A percentile compares a stretch with the other conserved stretches of the same genome.
These are phyloP conservation scores for Liriodendron chinense DNA, from an alignment of 164 flowering plant genomes.

Conservation along the genomic window DNA sequence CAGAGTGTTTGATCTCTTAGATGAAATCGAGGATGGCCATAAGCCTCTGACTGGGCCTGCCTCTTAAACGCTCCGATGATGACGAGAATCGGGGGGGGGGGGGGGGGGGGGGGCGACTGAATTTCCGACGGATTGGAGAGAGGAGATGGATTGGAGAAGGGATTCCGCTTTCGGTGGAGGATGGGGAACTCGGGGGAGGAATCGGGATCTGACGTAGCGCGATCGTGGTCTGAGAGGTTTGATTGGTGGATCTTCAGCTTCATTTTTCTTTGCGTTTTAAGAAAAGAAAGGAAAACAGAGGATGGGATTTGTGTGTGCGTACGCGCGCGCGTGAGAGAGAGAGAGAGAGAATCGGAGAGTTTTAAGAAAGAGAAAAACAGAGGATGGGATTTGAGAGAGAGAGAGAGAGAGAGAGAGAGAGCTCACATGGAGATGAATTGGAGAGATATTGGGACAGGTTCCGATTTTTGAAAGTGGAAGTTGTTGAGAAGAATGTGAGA, in stretches of 20 bases:
- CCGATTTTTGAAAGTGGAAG: not conserved
- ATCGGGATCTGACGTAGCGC: conserved; percentile 63
- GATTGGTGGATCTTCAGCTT: conserved; percentile 20
- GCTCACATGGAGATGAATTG: not conserved
- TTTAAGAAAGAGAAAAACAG: too few relatives aligned
- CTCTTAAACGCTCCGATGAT: conserved; percentile 32
- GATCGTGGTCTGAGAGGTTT: conserved; percentile 38
- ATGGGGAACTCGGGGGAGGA: conserved; percentile 35
- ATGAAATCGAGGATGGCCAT: conserved; percentile 45
- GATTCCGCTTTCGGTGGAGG: conserved; percentile 16
- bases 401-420: not conserved
- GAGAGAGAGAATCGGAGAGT: not conserved
- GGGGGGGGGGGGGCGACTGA: not conserved
- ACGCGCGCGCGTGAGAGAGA: not conserved
- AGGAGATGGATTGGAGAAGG: conserved; percentile 32
- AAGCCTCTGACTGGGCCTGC: conserved; percentile 29
- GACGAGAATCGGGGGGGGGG: too few relatives aligned
- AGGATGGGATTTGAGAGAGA: not conserved
- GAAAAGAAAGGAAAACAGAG: not conserved
- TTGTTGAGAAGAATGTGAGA: too few relatives aligned
- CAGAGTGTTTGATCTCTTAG: conserved; percentile 24
- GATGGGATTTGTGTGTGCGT: too few relatives aligned
- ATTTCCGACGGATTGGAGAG: conserved; percentile 39
- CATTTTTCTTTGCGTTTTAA: not conserved
- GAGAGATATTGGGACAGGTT: not conserved